Evolutionary conservation across 768 basidiomycete genomes (phyloP).

Genomic region (Exidia glandulosa): DNA sequence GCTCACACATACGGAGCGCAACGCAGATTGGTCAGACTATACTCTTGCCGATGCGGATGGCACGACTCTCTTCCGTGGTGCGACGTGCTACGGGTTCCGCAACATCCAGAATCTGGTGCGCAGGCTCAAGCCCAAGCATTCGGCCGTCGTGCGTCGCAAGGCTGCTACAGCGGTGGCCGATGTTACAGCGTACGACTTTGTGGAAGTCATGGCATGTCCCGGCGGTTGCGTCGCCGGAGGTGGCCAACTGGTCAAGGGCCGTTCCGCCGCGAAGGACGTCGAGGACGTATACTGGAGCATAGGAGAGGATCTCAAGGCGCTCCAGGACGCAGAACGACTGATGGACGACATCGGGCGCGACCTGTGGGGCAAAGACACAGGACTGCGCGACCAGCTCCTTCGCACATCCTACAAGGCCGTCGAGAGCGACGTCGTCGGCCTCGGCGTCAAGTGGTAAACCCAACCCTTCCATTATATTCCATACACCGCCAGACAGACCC

Average conservation of each 20-base stretch:
- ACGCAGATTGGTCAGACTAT: constrained; percentile 71
- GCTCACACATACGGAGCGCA: constrained; percentile 48
- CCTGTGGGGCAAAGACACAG: constrained; percentile 34
- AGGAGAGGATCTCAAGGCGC: constrained; percentile 27
- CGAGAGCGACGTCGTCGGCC: constrained; percentile 70
- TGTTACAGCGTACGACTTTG: constrained; percentile 64
- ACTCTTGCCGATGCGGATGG: constrained; percentile 33
- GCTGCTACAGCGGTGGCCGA: constrained; percentile 21
- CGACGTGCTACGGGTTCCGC: constrained; percentile 93
- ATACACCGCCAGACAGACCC: not conserved
- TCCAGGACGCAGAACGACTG: constrained; percentile 29
- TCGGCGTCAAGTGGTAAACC: constrained; percentile 60
- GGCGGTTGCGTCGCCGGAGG: constrained; percentile 96
- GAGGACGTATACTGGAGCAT: constrained; percentile 73
- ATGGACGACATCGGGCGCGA: constrained; percentile 31
- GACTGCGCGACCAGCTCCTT: constrained; percentile 39
- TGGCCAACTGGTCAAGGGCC: constrained; percentile 49
- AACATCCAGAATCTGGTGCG: constrained; percentile 96
- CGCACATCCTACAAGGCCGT: constrained; percentile 79
- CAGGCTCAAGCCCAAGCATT: constrained; percentile 76
- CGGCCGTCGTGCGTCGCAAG: constrained; percentile 41
- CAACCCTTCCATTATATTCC: not conserved
- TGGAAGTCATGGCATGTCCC: constrained; percentile 99
- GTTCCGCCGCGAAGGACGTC: constrained; percentile 38
- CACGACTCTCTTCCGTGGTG: constrained; percentile 73